Evolutionary conservation across 768 basidiomycete species (phyloP), one percentile per base, ranked within the genome.

Genomic region (Pisolithus albus): DNA sequence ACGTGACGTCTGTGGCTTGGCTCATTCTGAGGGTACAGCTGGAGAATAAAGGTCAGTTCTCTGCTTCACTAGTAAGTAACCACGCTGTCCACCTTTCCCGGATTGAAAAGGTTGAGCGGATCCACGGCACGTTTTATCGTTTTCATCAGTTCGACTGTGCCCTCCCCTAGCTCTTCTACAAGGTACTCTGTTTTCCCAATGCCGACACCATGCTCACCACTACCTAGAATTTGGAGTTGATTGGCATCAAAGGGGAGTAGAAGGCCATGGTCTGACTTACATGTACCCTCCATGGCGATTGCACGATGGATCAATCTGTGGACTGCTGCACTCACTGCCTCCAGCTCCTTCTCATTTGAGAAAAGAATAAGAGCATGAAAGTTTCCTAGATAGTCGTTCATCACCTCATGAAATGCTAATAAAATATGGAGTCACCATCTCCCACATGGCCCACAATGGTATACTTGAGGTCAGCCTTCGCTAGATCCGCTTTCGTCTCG

Each of bases 131-230:
- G 69, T 68, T 95, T 97, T 59, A 96, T 76, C n/a, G 76, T 79
- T 71, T 81, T 82, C 92, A 96, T 92, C 9, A 95, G 70, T 44
- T 81, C 79, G 10, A 96, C 84, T 0, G 92, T 94, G 4, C 82
- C 84, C 43, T 72, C 72, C 0, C 94, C 94, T 0, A 97, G 77
- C 64, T 97, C 94, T n/a, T 83, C 76, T 16, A 71, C 64, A 2
- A 97, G 77, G 65, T 89, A 95, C 60, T 86, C 80, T 59, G 82
- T 86, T 72, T 93, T 93, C 9, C 91, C 91, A 7, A 92, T 67
- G 1, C 92, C 91, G 13, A 93, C 85, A 0, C 91, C 91, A 64
- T 93, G 91, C 64, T 93, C 90, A 8, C 89, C 88, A 4, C 86
- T 88, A 58, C 85, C 85, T 88, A 54, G 9, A 49, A 49, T 28